Evolutionary conservation across 768 basidiomycete genomes (phyloP).

Genomic region (Phanerochaete sordida): DNA sequence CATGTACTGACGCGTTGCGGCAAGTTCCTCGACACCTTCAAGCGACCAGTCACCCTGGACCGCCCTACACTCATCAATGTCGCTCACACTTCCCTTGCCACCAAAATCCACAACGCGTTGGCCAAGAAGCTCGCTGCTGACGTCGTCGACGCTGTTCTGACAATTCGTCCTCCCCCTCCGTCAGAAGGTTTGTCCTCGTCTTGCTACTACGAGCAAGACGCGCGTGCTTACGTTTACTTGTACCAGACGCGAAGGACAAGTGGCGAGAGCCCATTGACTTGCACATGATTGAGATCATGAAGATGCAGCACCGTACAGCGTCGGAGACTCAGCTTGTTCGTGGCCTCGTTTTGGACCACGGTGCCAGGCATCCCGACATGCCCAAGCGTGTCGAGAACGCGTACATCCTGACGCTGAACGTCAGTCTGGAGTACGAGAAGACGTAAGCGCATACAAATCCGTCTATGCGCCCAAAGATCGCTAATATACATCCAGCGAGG

Average conservation of each 20-base stretch:
- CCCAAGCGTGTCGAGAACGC: slow-evolving; percentile 97
- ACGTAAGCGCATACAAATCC: slow-evolving; percentile 61
- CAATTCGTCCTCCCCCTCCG: slow-evolving; percentile 73
- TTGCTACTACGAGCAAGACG: not conserved
- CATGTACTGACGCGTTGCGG: not conserved
- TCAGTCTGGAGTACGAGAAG: slow-evolving; percentile 98
- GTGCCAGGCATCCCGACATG: slow-evolving; percentile 98
- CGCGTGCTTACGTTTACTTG: slow-evolving; percentile 19
- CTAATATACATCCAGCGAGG: slow-evolving; percentile 61
- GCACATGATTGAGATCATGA: slow-evolving; percentile 99
- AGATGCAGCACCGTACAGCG: slow-evolving; percentile 99
- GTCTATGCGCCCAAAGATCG: slow-evolving; percentile 7
- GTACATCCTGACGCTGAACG: slow-evolving; percentile 92
- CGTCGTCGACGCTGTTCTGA: slow-evolving; percentile 91
- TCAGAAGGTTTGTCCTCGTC: slow-evolving; percentile 42
- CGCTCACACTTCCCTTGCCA: slow-evolving; percentile 92
- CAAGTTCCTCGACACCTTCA: slow-evolving; percentile 93
- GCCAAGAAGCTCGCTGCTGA: slow-evolving; percentile 88
- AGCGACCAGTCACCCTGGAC: slow-evolving; percentile 72
- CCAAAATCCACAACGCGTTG: slow-evolving; percentile 80
- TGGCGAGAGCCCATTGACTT: slow-evolving; percentile 92
- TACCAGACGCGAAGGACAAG: slow-evolving; percentile 56
- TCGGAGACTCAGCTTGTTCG: slow-evolving; percentile 95
- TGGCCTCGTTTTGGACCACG: slow-evolving; percentile 96
- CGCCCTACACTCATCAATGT: slow-evolving; percentile 90